phyloP scores from a whole-genome alignment of 495 filamentous ascomycete genomes.

The Niebla homalea region DNA sequence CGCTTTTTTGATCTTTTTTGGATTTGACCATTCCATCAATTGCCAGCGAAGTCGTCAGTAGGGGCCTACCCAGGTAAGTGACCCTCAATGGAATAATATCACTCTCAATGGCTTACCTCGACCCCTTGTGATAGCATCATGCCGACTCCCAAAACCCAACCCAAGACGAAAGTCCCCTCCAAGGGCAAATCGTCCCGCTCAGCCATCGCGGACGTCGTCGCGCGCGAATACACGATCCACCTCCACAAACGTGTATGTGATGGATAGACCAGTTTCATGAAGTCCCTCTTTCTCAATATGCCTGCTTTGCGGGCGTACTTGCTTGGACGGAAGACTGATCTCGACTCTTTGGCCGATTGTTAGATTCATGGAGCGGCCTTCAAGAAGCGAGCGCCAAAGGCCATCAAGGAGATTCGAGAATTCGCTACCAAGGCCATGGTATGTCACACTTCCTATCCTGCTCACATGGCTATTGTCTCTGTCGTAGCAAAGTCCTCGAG shows the following conservation, averaged over 20 bases:
- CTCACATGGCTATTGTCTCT: neutral
- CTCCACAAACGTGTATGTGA: constrained; percentile 95
- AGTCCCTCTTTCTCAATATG: constrained; percentile 42
- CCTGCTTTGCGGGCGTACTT: constrained; percentile 35
- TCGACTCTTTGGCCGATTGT: constrained; percentile 21
- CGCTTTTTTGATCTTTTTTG: no score
- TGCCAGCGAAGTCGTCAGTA: no score
- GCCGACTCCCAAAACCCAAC: constrained; percentile 13
- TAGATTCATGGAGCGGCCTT: constrained; percentile 93
- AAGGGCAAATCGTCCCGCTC: constrained; percentile 41
- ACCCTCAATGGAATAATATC: no score
- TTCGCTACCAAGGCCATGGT: constrained; percentile 95
- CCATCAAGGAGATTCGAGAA: constrained; percentile 96
- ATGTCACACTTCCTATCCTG: constrained; percentile 27
- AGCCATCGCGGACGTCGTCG: constrained; percentile 94
- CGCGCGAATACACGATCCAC: constrained; percentile 99
- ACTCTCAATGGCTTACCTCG: no score
- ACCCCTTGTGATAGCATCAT: constrained; percentile 6
- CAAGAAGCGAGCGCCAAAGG: constrained; percentile 97
- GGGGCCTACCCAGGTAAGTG: no score
- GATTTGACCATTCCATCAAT: no score
- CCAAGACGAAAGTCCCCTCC: constrained; percentile 9
- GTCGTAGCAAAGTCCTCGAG: constrained; percentile 8
- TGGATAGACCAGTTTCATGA: constrained; percentile 53
- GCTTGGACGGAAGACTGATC: constrained; percentile 45